Conservation (phyloP, 805 yeast genomes). For the Metschnikowia arizonensis region DNA sequence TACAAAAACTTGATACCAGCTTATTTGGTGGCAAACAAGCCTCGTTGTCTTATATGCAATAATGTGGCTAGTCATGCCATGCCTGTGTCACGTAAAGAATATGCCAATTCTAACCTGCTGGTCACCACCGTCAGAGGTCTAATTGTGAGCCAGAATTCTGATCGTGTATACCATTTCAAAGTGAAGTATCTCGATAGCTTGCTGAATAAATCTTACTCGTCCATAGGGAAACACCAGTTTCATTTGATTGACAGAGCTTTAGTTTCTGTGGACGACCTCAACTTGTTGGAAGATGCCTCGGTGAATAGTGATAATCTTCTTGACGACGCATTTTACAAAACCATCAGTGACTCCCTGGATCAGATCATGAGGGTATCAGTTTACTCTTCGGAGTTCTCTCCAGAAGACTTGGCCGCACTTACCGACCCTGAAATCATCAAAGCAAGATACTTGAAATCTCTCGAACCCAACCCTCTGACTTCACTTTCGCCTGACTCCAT, state of each 20-base stretch:
- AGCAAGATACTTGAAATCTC: constrained; percentile 44
- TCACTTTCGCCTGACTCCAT: constrained; percentile 25
- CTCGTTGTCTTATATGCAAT: constrained; percentile 32
- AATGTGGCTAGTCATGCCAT: constrained; percentile 33
- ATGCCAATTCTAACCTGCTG: constrained; percentile 19
- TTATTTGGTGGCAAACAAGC: constrained; percentile 7
- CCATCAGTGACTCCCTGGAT: constrained; percentile 22
- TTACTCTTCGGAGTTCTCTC: constrained; percentile 46
- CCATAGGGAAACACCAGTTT: constrained; percentile 34
- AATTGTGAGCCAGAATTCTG: constrained; percentile 17
- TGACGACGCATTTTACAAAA: constrained; percentile 35
- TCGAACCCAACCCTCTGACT: constrained; percentile 24
- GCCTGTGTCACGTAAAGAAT: constrained; percentile 22
- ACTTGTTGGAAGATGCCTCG: constrained; percentile 15
- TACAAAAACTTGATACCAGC: constrained; percentile 28
- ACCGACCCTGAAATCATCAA: constrained; percentile 49
- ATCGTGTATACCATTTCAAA: constrained; percentile 26
- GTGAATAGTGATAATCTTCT: constrained; percentile 13
- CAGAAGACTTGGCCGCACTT: constrained; percentile 41
- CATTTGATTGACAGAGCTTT: constrained; percentile 25
- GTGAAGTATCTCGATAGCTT: constrained; percentile 24
- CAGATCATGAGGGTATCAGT: constrained; percentile 49
- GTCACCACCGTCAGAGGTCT: constrained; percentile 30
- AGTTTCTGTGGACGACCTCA: constrained; percentile 29
- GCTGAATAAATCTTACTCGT: neutral